A percentile compares a stretch with the other conserved stretches of the same genome.
Evolutionary conservation across 768 basidiomycete genomes (phyloP).

Genomic region (Pisolithus albus): DNA sequence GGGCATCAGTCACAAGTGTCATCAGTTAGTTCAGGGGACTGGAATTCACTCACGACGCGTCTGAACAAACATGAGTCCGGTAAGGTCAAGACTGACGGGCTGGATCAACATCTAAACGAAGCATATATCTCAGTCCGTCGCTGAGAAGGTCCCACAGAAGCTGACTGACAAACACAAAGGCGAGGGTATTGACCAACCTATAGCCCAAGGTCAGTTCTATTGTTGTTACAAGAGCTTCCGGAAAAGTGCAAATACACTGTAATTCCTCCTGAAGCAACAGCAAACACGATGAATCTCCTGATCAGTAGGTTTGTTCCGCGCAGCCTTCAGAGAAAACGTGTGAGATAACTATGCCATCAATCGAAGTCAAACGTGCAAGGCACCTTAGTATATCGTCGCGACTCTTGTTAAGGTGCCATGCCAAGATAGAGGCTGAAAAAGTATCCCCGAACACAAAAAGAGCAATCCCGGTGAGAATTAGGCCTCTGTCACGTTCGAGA

Average conservation of each 20-base stretch:
- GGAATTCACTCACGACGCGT: constrained; percentile 16
- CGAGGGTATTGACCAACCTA: constrained; percentile 21
- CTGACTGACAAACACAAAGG: constrained; percentile 17
- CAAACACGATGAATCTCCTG: constrained; percentile 14
- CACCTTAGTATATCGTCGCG: neutral
- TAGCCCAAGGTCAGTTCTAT: neutral
- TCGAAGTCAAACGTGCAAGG: too few species aligned
- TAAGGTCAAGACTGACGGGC: constrained; percentile 13
- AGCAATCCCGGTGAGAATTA: constrained; percentile 1
- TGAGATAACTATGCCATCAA: too few species aligned
- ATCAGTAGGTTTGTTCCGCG: neutral
- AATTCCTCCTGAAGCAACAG: constrained; percentile 20
- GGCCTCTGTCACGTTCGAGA: neutral
- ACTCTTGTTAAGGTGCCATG: constrained; percentile 2
- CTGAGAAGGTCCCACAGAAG: neutral
- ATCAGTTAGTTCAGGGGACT: neutral
- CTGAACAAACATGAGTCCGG: constrained; percentile 18
- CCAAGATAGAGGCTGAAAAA: neutral
- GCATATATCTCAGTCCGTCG: neutral
- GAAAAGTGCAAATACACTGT: constrained; percentile 13
- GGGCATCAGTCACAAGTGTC: neutral
- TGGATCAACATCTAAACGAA: constrained; percentile 11
- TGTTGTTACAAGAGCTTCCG: neutral
- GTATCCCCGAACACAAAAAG: constrained; percentile 6
- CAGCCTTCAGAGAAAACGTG: too few species aligned